Base-by-base conservation (phyloP, 1,284 basidiomycete genomes). In the Inonotus hispidus region DNA sequence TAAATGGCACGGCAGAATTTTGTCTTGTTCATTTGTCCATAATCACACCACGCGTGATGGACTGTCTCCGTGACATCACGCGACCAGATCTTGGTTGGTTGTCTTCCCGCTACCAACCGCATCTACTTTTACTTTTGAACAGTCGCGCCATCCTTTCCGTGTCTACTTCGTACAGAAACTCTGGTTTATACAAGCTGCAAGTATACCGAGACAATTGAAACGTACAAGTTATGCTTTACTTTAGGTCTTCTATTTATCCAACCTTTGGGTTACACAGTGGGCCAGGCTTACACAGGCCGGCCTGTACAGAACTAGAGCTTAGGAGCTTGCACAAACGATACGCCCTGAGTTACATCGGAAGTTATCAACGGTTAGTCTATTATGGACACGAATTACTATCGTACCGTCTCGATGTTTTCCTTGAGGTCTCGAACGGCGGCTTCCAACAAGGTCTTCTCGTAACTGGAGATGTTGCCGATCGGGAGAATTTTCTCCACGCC, bases 401-500 rank as follows among this genome's bases (percentile, higher is more conserved):
- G n/a, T 59, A 78, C 87, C 78, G 85, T 89, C 68, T 81, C 75
- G 69, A 98, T 95, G 81, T 92, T 97, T 69, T 76, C 82, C 65
- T 73, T 71, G 58, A 96, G 82, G 73, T 95, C 93, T 27, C 92
- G 90, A 58, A 95, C 72, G 59, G 91, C 92, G 66, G 87, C 89
- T 66, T 83, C 77, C 72, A 98, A 72, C 65, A 97, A 85, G 55
- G 72, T 75, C 71, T 87, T 73, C 81, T 98, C 95, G 63, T 79
- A 81, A 2, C 81, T 81, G 25, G 86, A 85, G 67, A 95, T 74
- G 57, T 79, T 78, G 25, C 94, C 95, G 50, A 97, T 81, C 39
- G 85, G 73, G 70, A 83, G 75, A 73, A 98, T 95, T 76, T 85
- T 90, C 68, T 80, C 81, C 62, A 96, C 90, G 73, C 95, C 95